Base-by-base conservation (phyloP, 148 eudicot genomes). In the Chenopodium album region DNA sequence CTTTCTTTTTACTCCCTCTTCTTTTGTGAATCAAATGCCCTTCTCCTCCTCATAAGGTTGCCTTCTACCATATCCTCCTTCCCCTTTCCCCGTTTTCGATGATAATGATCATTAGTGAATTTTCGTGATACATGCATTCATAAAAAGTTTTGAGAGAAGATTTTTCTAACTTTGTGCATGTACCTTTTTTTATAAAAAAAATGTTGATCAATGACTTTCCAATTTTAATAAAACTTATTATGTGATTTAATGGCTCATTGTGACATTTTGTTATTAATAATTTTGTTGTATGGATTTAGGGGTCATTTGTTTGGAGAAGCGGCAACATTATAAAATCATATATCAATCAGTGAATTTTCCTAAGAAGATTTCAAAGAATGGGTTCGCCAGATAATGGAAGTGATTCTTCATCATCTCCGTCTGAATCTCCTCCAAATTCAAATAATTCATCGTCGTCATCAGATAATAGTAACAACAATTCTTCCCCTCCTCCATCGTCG, bases 261-360 rank as follows among this genome's bases (percentile, higher is more conserved):
- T 37, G 7, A 41, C 44, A 41, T 41, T 48, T 48, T 12, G 52
- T 48, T 9, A 48, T 75, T 22, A 77, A 62, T 69, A 44, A 17
- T 4, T 26, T 41, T 44, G 26, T 70, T 77, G 34, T 28, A 41
- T 60, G 41, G 10, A 32, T 46, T 60, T 78, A 84, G 90, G 91
- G 90, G 82, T 73, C 80, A 75, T 65, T 41, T 76, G 26, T 75
- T 84, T 85, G 88, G 91, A 88, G 93, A 88, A 88, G 90, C 67
- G 95, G 88, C 90, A 73, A 77, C 81, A 72, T 66, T 62, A 50
- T 13, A 9, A 62, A 54, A 47, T 20, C 52, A 41, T 32, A 4
- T 46, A 31, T 29, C 32, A 22, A 10, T 63, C 34, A 0, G 41
- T 77, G 3, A 14, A 69, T 31, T 34, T 26, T 5, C 9, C 13